Conservation (phyloP, 768 basidiomycete species). For the Pulveroboletus sp. region DNA sequence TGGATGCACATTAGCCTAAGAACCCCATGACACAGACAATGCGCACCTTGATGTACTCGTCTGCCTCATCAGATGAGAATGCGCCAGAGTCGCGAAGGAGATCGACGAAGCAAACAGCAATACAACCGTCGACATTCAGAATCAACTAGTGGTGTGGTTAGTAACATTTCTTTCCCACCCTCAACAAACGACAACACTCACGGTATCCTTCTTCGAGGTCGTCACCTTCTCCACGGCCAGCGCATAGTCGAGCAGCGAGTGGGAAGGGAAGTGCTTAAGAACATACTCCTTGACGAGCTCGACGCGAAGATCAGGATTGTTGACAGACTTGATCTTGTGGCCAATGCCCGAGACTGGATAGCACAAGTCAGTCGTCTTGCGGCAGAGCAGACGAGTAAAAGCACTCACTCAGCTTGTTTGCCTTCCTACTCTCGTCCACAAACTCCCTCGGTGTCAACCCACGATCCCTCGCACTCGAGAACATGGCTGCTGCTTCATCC, state of each 20-base stretch:
- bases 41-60: constrained; percentile 87
- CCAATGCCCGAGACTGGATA: constrained; percentile 89
- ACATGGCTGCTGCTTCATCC: constrained; percentile 96
- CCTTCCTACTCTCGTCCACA: constrained; percentile 89
- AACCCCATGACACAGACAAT: not conserved
- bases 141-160: constrained; percentile 57
- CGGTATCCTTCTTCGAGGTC: constrained; percentile 95
- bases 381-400: not conserved
- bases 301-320: constrained; percentile 91
- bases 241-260: constrained; percentile 90
- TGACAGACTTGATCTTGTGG: constrained; percentile 99
- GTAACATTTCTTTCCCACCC: not conserved
- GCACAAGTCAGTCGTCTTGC: constrained; percentile 5
- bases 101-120: constrained; percentile 96
- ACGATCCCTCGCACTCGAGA: constrained; percentile 86
- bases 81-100: constrained; percentile 89
- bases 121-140: constrained; percentile 95
- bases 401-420: constrained; percentile 87
- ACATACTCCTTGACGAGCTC: constrained; percentile 97
- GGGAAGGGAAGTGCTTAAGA: constrained; percentile 92
- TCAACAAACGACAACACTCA: constrained; percentile 24
- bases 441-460: constrained; percentile 98
- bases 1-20: constrained; percentile 10
- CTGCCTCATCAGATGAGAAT: constrained; percentile 93
- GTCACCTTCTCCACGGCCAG: constrained; percentile 98